These are phyloP conservation scores for Boletellus ananas DNA, from an alignment of 768 basidiomycete species.

Conservation along the genomic window DNA sequence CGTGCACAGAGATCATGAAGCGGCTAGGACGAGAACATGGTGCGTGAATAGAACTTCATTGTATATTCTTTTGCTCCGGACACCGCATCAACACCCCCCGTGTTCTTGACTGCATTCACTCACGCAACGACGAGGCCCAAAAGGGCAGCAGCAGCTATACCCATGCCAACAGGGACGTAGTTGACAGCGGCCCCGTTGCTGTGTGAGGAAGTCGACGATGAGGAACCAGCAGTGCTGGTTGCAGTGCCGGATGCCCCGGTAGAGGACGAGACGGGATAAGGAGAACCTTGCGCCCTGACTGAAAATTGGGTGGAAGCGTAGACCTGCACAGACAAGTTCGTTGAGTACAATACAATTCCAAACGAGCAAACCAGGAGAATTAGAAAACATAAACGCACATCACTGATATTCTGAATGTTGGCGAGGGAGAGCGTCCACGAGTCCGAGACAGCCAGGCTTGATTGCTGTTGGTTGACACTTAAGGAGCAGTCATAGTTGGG, in stretches of 20 bases:
- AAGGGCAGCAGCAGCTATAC: slow-evolving; percentile 26
- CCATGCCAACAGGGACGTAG: slow-evolving; percentile 27
- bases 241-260: slow-evolving; percentile 23
- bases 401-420: slow-evolving; percentile 44
- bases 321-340: slow-evolving; percentile 36
- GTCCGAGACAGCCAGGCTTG: slow-evolving; percentile 36
- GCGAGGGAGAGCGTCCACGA: slow-evolving; percentile 53
- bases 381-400: slow-evolving; percentile 40
- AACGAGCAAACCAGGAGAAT: background rate
- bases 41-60: background rate
- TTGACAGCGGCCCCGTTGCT: slow-evolving; percentile 12
- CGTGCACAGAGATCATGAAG: slow-evolving; percentile 3
- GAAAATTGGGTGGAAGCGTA: slow-evolving; percentile 59
- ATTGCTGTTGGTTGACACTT: slow-evolving; percentile 44
- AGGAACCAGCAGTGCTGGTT: slow-evolving; percentile 14
- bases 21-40: background rate
- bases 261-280: slow-evolving; percentile 44
- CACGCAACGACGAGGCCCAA: slow-evolving; percentile 29
- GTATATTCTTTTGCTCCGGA: background rate
- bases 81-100: background rate
- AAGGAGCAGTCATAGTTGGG: slow-evolving; percentile 59
- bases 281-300: slow-evolving; percentile 53
- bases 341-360: background rate
- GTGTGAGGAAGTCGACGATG: slow-evolving; percentile 15
- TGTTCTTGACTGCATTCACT: background rate